Evolutionary conservation across 306 rosid species (phyloP).

Genomic region (Acacia melanoxylon): DNA sequence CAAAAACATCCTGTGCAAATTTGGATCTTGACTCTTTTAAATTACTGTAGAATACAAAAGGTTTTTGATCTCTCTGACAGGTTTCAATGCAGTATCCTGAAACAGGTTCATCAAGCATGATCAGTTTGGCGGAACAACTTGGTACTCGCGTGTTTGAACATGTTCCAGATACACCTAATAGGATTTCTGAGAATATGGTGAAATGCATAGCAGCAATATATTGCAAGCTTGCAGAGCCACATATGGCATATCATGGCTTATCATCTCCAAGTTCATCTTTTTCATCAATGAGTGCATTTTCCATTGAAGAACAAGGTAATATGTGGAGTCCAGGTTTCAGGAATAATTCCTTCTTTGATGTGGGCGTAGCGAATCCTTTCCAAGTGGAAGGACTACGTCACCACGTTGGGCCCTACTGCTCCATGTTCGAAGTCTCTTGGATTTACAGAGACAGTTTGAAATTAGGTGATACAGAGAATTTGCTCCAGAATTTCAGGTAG

Average conservation of each 20-base stretch:
- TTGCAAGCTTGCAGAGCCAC: conserved; percentile 82
- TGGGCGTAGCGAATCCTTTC: conserved; percentile 79
- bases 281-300: conserved; percentile 69
- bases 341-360: conserved; percentile 67
- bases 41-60: neutral
- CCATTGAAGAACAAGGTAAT: conserved; percentile 69
- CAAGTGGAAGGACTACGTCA: conserved; percentile 73
- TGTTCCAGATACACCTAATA: conserved; percentile 71
- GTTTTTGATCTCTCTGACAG: neutral
- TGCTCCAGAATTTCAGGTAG: conserved; percentile 84
- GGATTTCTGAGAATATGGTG: conserved; percentile 88
- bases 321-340: conserved; percentile 77
- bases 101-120: conserved; percentile 59
- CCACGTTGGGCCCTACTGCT: conserved; percentile 85
- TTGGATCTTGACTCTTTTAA: too few relatives aligned
- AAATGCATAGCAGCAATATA: conserved; percentile 84
- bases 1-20: too few relatives aligned
- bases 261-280: conserved; percentile 81
- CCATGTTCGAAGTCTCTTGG: conserved; percentile 95
- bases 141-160: conserved; percentile 75
- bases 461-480: conserved; percentile 60
- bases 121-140: conserved; percentile 88
- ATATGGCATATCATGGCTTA: conserved; percentile 55
- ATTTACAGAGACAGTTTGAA: conserved; percentile 71
- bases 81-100: conserved; percentile 57